Evolutionary conservation across 1,284 basidiomycete genomes (phyloP).

Genomic region (Sanghuangporus sanghuang): DNA sequence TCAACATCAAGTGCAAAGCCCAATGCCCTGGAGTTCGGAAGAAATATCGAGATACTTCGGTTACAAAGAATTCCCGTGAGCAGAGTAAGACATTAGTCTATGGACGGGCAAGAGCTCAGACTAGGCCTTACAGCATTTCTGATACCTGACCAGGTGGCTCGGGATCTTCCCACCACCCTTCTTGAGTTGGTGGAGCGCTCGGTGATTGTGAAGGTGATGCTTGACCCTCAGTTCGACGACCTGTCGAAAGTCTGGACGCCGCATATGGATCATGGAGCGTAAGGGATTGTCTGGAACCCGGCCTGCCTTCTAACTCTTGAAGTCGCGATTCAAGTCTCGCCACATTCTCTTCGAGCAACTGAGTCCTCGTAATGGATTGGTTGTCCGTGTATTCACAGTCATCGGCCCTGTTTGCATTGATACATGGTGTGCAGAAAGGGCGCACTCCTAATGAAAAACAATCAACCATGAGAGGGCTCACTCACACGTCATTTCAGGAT

Average conservation of each 20-base stretch:
- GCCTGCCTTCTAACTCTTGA: slow-evolving; percentile 33
- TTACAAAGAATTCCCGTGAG: not conserved
- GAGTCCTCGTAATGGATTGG: slow-evolving; percentile 29
- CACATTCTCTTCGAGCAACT: slow-evolving; percentile 36
- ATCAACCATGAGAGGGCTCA: not conserved
- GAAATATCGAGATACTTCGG: slow-evolving; percentile 21
- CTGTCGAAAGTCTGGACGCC: not conserved
- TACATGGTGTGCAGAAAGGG: slow-evolving; percentile 35
- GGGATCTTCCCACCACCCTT: slow-evolving; percentile 19
- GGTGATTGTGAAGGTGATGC: not conserved
- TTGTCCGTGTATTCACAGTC: slow-evolving; percentile 40
- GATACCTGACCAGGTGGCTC: slow-evolving; percentile 20
- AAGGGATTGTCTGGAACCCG: slow-evolving; percentile 22
- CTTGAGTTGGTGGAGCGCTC: not conserved
- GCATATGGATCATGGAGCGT: slow-evolving; percentile 30
- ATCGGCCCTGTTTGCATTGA: slow-evolving; percentile 28
- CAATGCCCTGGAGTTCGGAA: slow-evolving; percentile 24
- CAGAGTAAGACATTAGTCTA: not conserved
- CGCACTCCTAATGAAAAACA: slow-evolving; percentile 16
- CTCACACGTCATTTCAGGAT: not conserved
- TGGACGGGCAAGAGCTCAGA: not conserved
- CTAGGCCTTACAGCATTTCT: slow-evolving; percentile 19
- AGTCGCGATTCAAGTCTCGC: slow-evolving; percentile 31
- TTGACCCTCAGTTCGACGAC: not conserved
- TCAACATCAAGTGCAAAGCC: slow-evolving; percentile 30